Percentiles rank a stretch among this genome's conserved stretches.
Evolutionary conservation across 2,329 filamentous ascomycete species (phyloP).

Genomic region (Penicillium brasilianum): DNA sequence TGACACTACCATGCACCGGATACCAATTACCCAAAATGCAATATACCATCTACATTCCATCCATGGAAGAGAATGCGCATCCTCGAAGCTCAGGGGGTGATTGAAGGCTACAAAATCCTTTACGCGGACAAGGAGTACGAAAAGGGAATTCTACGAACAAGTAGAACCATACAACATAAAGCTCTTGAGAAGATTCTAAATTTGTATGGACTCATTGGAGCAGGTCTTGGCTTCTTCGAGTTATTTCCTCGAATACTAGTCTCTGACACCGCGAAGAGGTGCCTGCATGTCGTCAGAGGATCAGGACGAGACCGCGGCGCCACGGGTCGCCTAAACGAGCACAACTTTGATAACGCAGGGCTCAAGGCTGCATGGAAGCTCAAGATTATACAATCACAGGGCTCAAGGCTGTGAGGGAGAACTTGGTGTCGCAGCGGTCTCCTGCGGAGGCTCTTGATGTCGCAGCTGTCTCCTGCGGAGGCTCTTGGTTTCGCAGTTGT

Average conservation of each 20-base stretch:
- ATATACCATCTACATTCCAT: background rate
- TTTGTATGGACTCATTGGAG: background rate
- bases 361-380: background rate
- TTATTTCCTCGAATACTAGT: slow-evolving; percentile 1
- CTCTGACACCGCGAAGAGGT: slow-evolving; percentile 6
- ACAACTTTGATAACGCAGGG: background rate
- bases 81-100: background rate
- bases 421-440: background rate
- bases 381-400: background rate
- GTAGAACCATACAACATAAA: background rate
- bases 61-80: background rate
- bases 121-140: too few relatives aligned
- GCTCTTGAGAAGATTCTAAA: background rate
- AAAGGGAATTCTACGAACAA: slow-evolving; percentile 3
- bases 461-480: background rate
- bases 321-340: slow-evolving; percentile 3
- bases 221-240: slow-evolving; percentile 4
- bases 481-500: too few relatives aligned
- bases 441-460: too few relatives aligned
- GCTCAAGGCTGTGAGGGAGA: background rate
- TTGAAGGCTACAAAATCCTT: too few relatives aligned
- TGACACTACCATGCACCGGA: background rate
- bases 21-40: background rate
- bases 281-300: slow-evolving; percentile 1
- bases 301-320: background rate